These are phyloP conservation scores for Thalassiosira mediterranea DNA, from an alignment of 352 stramenopile species.

Conservation along the genomic window DNA sequence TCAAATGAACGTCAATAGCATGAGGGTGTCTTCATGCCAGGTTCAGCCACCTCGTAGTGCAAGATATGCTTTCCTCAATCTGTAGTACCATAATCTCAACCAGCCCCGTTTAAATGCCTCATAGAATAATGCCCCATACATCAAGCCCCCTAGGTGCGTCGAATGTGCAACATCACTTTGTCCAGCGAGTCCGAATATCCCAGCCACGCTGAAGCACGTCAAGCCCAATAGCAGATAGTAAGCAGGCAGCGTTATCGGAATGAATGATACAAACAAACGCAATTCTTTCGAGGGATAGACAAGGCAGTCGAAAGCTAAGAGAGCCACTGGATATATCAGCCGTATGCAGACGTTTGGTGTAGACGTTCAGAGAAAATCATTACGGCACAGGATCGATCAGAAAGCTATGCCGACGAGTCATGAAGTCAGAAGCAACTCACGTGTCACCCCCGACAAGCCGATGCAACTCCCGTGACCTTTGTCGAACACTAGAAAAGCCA, in stretches of 20 bases:
- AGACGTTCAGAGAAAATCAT: too few relatives aligned
- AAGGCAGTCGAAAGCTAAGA: conserved; percentile 59
- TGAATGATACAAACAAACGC: conserved; percentile 56
- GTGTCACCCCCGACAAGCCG: conserved; percentile 68
- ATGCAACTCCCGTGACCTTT: conserved; percentile 55
- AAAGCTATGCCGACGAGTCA: too few relatives aligned
- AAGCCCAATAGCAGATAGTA: conserved; percentile 56
- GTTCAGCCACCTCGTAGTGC: conserved; percentile 6
- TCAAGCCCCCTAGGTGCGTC: conserved; percentile 70
- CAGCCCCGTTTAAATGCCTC: conserved; percentile 47
- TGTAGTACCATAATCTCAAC: conserved; percentile 32
- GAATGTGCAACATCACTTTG: conserved; percentile 58
- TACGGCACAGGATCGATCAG: too few relatives aligned
- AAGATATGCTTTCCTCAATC: conserved; percentile 21
- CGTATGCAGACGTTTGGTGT: too few relatives aligned
- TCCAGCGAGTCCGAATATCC: conserved; percentile 37
- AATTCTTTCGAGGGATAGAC: conserved; percentile 54
- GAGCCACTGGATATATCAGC: too few relatives aligned
- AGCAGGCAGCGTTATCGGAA: conserved; percentile 64
- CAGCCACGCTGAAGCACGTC: conserved; percentile 45
- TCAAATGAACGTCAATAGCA: not conserved
- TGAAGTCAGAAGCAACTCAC: conserved; percentile 42
- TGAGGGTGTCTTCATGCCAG: conserved; percentile 1
- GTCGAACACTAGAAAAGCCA: conserved; percentile 49
- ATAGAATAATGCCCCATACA: conserved; percentile 60